These are phyloP conservation scores for Leucocoprinus birnbaumii DNA, from an alignment of 768 basidiomycete genomes.

Conservation along the genomic window DNA sequence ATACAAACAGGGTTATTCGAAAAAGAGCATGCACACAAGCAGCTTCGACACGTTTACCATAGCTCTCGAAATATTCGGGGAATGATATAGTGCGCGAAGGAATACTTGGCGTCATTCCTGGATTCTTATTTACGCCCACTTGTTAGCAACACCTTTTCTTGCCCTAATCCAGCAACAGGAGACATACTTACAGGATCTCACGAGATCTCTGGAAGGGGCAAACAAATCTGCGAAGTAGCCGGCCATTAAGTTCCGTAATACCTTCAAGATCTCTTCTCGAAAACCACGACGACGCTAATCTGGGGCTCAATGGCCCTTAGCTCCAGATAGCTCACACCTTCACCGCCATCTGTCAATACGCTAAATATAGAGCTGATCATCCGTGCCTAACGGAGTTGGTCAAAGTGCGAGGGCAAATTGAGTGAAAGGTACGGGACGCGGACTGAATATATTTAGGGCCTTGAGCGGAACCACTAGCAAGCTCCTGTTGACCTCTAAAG, in stretches of 20 bases:
- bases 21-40: no score
- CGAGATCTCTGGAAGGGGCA: constrained; percentile 6
- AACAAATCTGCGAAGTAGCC: constrained; percentile 9
- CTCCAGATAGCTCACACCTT: neutral
- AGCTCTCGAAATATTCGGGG: no score
- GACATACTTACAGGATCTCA: neutral
- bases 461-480: no score
- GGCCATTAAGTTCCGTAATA: neutral
- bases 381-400: constrained; percentile 7
- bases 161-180: neutral
- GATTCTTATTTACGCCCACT: no score
- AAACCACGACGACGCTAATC: constrained; percentile 8
- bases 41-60: no score
- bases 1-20: no score
- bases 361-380: neutral
- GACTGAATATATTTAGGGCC: no score
- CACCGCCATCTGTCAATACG: neutral
- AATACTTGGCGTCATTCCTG: no score
- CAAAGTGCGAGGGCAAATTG: neutral
- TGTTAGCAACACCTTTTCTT: no score
- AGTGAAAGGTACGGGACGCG: no score
- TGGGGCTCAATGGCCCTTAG: neutral
- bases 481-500: no score
- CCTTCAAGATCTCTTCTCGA: neutral
- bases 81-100: no score